Evolutionary conservation across 2,329 filamentous ascomycete genomes (phyloP).

Genomic region (Alternaria panax): DNA sequence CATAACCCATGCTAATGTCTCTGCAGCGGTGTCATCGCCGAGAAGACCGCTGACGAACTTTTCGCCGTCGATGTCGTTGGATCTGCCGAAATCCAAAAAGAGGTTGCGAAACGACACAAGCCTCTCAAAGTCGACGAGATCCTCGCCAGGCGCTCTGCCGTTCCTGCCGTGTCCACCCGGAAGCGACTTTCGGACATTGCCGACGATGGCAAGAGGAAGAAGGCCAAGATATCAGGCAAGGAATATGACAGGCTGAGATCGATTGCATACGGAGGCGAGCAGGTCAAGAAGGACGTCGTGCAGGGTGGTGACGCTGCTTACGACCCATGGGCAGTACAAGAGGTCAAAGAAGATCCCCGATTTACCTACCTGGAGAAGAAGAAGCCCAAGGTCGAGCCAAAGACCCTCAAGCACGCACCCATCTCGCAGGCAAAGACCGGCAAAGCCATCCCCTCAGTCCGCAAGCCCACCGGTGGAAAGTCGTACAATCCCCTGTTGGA

Average conservation of each 20-base stretch:
- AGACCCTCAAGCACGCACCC: constrained; percentile 77
- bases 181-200: constrained; percentile 81
- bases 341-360: constrained; percentile 59
- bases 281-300: constrained; percentile 56
- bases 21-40: constrained; percentile 79
- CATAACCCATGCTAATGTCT: constrained; percentile 18
- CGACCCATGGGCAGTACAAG: constrained; percentile 77
- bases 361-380: constrained; percentile 73
- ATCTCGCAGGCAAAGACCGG: constrained; percentile 84
- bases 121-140: constrained; percentile 91
- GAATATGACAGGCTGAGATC: constrained; percentile 80
- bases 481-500: constrained; percentile 92
- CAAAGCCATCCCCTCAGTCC: constrained; percentile 79
- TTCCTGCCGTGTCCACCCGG: constrained; percentile 78
- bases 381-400: constrained; percentile 73
- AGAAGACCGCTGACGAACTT: constrained; percentile 82
- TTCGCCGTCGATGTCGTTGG: constrained; percentile 83
- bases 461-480: constrained; percentile 79
- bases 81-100: constrained; percentile 70
- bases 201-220: constrained; percentile 72
- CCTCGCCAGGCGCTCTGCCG: constrained; percentile 79
- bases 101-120: constrained; percentile 74
- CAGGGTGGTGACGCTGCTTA: constrained; percentile 68
- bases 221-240: constrained; percentile 82
- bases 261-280: constrained; percentile 76